These are phyloP conservation scores for Margaritispora aquatica DNA, from an alignment of 495 filamentous ascomycete species.

Conservation along the genomic window DNA sequence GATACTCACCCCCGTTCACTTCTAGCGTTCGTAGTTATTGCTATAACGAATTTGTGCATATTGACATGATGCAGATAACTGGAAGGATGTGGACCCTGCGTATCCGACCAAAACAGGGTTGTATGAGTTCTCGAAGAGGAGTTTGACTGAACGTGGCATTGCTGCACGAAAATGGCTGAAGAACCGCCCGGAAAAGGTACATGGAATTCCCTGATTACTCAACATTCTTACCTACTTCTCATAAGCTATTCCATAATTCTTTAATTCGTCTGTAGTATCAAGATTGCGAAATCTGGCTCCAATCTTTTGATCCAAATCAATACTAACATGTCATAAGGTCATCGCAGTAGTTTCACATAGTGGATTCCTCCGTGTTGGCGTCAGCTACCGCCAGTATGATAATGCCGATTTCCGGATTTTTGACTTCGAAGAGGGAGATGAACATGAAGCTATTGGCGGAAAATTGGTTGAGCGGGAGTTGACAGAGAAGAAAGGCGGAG, in stretches of 20 bases:
- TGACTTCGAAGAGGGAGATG: slow-evolving; percentile 38
- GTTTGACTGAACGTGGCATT: slow-evolving; percentile 43
- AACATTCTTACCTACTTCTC: no score
- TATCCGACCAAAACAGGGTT: slow-evolving; percentile 51
- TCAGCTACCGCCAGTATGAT: slow-evolving; percentile 40
- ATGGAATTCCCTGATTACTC: no score
- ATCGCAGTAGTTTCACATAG: slow-evolving; percentile 56
- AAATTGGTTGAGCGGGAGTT: slow-evolving; percentile 35
- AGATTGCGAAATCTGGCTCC: no score
- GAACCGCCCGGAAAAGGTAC: slow-evolving; percentile 50
- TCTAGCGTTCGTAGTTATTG: no score
- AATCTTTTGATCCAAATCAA: no score
- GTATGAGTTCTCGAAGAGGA: slow-evolving; percentile 41
- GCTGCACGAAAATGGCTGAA: slow-evolving; percentile 39
- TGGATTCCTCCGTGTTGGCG: slow-evolving; percentile 43
- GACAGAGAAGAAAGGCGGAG: slow-evolving; percentile 27
- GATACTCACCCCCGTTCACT: no score
- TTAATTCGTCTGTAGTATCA: no score
- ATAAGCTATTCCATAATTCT: no score
- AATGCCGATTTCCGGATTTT: slow-evolving; percentile 61
- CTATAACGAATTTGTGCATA: no score
- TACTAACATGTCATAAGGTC: no score
- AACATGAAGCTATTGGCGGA: slow-evolving; percentile 26
- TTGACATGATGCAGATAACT: slow-evolving; percentile 28
- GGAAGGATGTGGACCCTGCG: slow-evolving; percentile 43